A percentile compares a stretch with the other conserved stretches of the same genome.
These are phyloP conservation scores for Starmerella tilneyi DNA, from an alignment of 805 yeast genomes.

Conservation along the genomic window DNA sequence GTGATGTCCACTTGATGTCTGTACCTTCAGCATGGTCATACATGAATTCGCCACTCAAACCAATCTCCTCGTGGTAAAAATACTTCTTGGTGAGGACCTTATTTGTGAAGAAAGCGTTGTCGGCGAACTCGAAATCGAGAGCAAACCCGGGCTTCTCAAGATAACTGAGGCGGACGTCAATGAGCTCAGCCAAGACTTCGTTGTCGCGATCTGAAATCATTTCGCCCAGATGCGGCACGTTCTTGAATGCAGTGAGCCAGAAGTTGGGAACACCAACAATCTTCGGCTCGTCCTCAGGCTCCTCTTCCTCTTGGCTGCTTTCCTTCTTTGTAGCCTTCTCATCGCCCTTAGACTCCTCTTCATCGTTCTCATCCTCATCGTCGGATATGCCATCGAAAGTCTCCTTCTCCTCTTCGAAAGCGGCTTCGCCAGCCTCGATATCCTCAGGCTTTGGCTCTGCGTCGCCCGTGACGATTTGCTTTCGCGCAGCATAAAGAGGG, in stretches of 20 bases:
- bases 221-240: constrained; percentile 68
- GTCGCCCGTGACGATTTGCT: constrained; percentile 58
- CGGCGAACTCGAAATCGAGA: constrained; percentile 67
- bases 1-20: constrained; percentile 71
- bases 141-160: constrained; percentile 76
- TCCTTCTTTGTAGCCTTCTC: constrained; percentile 15
- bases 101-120: constrained; percentile 70
- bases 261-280: constrained; percentile 79
- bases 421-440: constrained; percentile 63
- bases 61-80: constrained; percentile 86
- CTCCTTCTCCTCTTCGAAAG: constrained; percentile 46
- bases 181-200: constrained; percentile 61
- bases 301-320: constrained; percentile 35
- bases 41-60: constrained; percentile 90
- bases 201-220: constrained; percentile 83
- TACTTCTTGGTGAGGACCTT: constrained; percentile 69
- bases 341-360: constrained; percentile 30
- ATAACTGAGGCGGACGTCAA: constrained; percentile 68
- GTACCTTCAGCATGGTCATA: constrained; percentile 94
- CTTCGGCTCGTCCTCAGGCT: constrained; percentile 30
- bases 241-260: constrained; percentile 93
- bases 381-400: constrained; percentile 37
- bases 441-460: constrained; percentile 71
- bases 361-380: constrained; percentile 37
- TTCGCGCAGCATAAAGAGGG: constrained; percentile 68